Base-by-base conservation (phyloP, 768 basidiomycete genomes). In the Sarcodon sp. region DNA sequence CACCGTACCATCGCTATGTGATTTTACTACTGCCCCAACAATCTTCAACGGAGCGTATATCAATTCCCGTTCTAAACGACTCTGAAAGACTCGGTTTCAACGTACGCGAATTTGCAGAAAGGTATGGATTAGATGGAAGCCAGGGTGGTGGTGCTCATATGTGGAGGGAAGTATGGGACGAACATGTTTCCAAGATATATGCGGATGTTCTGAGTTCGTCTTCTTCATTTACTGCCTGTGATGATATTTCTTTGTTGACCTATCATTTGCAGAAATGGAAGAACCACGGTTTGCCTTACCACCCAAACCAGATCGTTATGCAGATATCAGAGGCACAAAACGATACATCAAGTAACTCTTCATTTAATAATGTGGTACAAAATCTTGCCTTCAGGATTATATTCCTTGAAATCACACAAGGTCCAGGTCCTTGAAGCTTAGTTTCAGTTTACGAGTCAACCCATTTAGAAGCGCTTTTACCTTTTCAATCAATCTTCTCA, bases 1-100 rank as follows among this genome's bases (percentile, higher is more conserved):
- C 91, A 9, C 78, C 79, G 0, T 91, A 88, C 64, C 94, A 99
- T 65, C 89, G 94, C 52, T 96, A 94, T 62, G 76, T 79, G 7
- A 55, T 83, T 39, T 67, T 94, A 31, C 67, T 94, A 31, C 71
- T 93, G 43, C 80, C 78, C 8, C 90, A 94, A 55, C 69, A 75
- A 33, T 65, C 70, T 8, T 54, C 61, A 0, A 54, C 53, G 8
- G 52, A 56, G 54, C 57, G 50, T 45, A 54, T 66, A 48, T 47
- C 53, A 31, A 54, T 65, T 37, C 61, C 60, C 6, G 47, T 50
- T 12, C 45, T 52, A 35, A 44, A 50, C 13, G 57, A 53, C 47
- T 34, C 48, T 37, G 54, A 72, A 37, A 77, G 87, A 34, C 64
- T 66, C 8, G 72, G 72, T 4, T 91, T 92, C 60, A 62, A 82